A percentile compares a stretch with the other conserved stretches of the same genome.
These are phyloP conservation scores for Cyberlindnera petersonii DNA, from an alignment of 805 yeast genomes.

Conservation along the genomic window DNA sequence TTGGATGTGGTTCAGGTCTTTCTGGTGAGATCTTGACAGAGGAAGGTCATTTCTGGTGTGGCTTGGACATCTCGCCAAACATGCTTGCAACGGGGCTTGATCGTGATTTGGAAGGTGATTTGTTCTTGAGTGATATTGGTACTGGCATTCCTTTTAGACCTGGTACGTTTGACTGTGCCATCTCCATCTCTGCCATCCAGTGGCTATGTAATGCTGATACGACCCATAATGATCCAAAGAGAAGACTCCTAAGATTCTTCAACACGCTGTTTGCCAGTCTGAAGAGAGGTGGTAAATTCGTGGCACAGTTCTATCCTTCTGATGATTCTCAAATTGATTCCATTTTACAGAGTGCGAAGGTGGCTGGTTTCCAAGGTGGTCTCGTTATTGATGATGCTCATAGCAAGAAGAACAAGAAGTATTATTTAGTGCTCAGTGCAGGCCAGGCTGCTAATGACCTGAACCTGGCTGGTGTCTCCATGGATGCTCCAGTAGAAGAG, in stretches of 20 bases:
- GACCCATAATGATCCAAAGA: constrained; percentile 74
- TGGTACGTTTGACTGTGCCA: constrained; percentile 95
- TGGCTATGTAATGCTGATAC: constrained; percentile 98
- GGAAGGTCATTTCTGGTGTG: constrained; percentile 93
- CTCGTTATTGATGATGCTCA: constrained; percentile 92
- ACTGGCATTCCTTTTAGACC: constrained; percentile 92
- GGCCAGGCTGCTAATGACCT: constrained; percentile 72
- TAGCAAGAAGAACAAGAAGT: constrained; percentile 84
- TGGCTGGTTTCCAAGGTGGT: constrained; percentile 96
- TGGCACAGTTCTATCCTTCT: constrained; percentile 93
- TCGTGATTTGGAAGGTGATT: constrained; percentile 89
- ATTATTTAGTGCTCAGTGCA: constrained; percentile 84
- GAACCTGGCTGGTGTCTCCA: constrained; percentile 73
- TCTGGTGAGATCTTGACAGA: constrained; percentile 92
- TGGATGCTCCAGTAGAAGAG: constrained; percentile 61
- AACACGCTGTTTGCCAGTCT: constrained; percentile 81
- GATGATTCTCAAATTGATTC: constrained; percentile 80
- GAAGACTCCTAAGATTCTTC: constrained; percentile 76
- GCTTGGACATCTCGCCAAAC: constrained; percentile 93
- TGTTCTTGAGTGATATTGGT: constrained; percentile 90
- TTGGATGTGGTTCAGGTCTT: constrained; percentile 97
- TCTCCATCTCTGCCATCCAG: constrained; percentile 91
- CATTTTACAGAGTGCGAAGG: constrained; percentile 80
- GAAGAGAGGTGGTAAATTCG: constrained; percentile 94
- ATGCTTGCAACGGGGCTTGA: constrained; percentile 95